Conservation (phyloP, 805 yeast species). For the Metschnikowia baotianmanensis region DNA sequence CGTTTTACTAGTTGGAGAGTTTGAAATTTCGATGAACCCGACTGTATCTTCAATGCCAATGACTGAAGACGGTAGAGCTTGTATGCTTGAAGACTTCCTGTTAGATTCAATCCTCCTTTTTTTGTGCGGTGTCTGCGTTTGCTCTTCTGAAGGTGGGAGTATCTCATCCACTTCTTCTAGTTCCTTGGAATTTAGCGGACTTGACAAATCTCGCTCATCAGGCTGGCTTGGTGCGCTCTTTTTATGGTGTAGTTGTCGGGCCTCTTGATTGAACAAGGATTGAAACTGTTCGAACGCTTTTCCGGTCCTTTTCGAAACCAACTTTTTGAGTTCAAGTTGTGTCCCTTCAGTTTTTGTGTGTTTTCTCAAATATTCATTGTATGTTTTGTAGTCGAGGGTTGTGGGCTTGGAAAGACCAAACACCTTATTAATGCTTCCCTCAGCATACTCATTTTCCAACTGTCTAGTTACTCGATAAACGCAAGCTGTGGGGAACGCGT, state of each 20-base stretch:
- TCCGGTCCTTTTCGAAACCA: not conserved
- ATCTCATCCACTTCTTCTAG: too few species aligned
- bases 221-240: too few species aligned
- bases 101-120: not conserved
- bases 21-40: constrained; percentile 35
- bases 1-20: not conserved
- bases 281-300: too few species aligned
- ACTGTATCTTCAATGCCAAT: constrained; percentile 43
- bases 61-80: too few species aligned
- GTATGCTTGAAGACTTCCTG: not conserved
- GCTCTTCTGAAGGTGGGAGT: too few species aligned
- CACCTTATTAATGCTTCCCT: constrained; percentile 8
- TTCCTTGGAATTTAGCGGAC: too few species aligned
- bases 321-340: not conserved
- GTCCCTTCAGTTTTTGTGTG: not conserved
- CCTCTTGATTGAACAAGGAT: too few species aligned
- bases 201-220: too few species aligned
- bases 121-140: too few species aligned
- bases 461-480: constrained; percentile 24
- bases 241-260: too few species aligned
- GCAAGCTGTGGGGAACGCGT: constrained; percentile 1
- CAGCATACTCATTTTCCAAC: constrained; percentile 22
- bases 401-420: constrained; percentile 38
- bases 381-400: constrained; percentile 17
- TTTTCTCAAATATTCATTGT: not conserved